These are phyloP conservation scores for Aspergillus cejpii DNA, from an alignment of 2,329 filamentous ascomycete genomes.

Conservation along the genomic window DNA sequence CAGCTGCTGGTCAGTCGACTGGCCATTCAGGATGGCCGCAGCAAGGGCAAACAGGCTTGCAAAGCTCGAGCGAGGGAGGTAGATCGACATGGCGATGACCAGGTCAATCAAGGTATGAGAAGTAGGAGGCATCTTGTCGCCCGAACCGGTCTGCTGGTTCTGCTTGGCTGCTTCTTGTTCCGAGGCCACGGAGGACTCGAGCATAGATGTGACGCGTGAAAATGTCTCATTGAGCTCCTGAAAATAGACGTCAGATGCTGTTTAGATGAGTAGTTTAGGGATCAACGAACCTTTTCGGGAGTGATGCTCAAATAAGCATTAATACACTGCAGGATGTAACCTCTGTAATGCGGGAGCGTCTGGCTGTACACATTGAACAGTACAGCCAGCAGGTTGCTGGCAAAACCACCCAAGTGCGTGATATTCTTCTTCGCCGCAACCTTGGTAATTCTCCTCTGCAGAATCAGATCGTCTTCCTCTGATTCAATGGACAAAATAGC, in stretches of 20 bases:
- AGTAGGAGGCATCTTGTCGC: conserved; percentile 78
- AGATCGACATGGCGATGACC: conserved; percentile 90
- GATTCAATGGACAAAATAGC: conserved; percentile 64
- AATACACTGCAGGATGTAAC: conserved; percentile 86
- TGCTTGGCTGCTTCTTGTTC: conserved; percentile 59
- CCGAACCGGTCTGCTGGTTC: conserved; percentile 57
- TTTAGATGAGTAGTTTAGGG: neutral
- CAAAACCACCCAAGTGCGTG: conserved; percentile 68
- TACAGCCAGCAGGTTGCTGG: conserved; percentile 85
- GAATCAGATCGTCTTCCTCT: conserved; percentile 63
- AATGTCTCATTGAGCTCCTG: conserved; percentile 82
- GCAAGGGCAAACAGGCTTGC: conserved; percentile 79
- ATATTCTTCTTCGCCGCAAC: conserved; percentile 71
- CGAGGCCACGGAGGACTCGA: conserved; percentile 62
- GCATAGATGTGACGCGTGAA: conserved; percentile 73
- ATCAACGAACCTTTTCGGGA: conserved; percentile 48
- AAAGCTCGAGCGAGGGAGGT: conserved; percentile 83
- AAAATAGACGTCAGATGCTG: conserved; percentile 5
- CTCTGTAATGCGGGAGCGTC: conserved; percentile 85
- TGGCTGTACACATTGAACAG: conserved; percentile 99
- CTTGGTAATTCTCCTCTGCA: conserved; percentile 72
- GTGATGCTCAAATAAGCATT: conserved; percentile 91
- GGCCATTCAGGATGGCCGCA: conserved; percentile 68
- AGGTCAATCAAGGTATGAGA: conserved; percentile 95
- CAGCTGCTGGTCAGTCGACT: conserved; percentile 66